phyloP scores from a whole-genome alignment of 441 rosid genomes.

The Arabidopsis hybrid region DNA sequence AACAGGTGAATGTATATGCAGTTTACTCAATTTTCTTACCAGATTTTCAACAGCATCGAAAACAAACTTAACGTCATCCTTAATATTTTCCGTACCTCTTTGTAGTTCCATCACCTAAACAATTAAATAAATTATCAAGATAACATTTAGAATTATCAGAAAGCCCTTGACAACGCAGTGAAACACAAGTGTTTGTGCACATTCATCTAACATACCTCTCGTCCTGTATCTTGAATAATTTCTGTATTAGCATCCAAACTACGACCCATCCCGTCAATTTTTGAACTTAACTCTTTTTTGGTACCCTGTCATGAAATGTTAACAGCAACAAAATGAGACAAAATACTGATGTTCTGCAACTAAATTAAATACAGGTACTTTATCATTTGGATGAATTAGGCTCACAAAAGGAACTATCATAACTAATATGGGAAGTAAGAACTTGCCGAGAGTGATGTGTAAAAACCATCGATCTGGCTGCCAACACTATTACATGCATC shows the following conservation, averaged over 20 bases:
- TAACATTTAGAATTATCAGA: conserved; percentile 28
- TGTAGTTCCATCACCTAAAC: conserved; percentile 67
- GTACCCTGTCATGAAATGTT: conserved; percentile 57
- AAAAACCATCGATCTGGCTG: conserved; percentile 80
- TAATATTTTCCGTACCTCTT: conserved; percentile 48
- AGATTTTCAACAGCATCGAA: conserved; percentile 74
- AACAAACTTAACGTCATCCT: conserved; percentile 61
- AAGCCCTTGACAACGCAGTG: conserved; percentile 16
- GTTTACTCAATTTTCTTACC: conserved; percentile 52
- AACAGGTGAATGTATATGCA: neutral
- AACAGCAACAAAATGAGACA: neutral
- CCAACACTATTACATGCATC: conserved; percentile 84
- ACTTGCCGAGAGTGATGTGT: conserved; percentile 73
- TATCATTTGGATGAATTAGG: conserved; percentile 8
- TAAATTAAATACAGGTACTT: neutral
- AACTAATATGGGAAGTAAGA: conserved; percentile 27
- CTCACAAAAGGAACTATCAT: neutral
- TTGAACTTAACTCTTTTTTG: conserved; percentile 65
- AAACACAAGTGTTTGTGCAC: conserved; percentile 9
- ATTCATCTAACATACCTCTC: conserved; percentile 57
- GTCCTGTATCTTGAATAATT: conserved; percentile 65
- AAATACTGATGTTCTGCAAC: conserved; percentile 4
- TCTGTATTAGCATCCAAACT: conserved; percentile 62
- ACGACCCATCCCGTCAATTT: conserved; percentile 62
- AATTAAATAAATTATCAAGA: conserved; percentile 4